A percentile compares a stretch with the other conserved stretches of the same genome.
These are phyloP conservation scores for Tuber borchii DNA, from an alignment of 495 filamentous ascomycete genomes.

Conservation along the genomic window DNA sequence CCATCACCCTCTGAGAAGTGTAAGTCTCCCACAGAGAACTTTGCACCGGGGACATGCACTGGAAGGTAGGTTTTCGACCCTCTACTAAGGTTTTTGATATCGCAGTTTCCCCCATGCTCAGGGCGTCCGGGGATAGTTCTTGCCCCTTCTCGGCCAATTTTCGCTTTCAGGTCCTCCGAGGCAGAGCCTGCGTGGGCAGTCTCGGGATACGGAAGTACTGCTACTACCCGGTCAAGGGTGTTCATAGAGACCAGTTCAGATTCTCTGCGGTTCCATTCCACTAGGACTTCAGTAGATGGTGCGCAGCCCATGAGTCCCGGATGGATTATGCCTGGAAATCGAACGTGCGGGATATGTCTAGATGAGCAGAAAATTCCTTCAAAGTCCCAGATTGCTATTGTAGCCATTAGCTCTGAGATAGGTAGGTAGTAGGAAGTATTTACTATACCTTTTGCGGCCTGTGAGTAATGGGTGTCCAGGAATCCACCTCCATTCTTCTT, in stretches of 20 bases:
- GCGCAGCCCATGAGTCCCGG: slow-evolving; percentile 91
- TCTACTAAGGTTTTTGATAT: slow-evolving; percentile 84
- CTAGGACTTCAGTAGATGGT: slow-evolving; percentile 62
- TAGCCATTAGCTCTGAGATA: slow-evolving; percentile 55
- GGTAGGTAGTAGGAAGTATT: neutral
- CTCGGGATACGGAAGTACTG: slow-evolving; percentile 64
- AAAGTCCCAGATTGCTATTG: slow-evolving; percentile 85
- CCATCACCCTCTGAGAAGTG: slow-evolving; percentile 90
- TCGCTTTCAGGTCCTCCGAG: slow-evolving; percentile 55
- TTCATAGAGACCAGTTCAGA: slow-evolving; percentile 61
- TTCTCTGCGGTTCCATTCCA: slow-evolving; percentile 67
- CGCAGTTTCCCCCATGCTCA: slow-evolving; percentile 57
- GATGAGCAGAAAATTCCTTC: slow-evolving; percentile 90
- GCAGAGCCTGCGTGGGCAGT: slow-evolving; percentile 69
- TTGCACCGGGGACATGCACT: slow-evolving; percentile 76
- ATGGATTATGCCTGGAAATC: slow-evolving; percentile 88
- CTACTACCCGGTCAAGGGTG: slow-evolving; percentile 65
- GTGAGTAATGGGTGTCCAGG: slow-evolving; percentile 79
- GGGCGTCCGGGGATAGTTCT: slow-evolving; percentile 75
- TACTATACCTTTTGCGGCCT: slow-evolving; percentile 33
- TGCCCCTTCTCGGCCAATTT: slow-evolving; percentile 77
- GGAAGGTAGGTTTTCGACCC: slow-evolving; percentile 87
- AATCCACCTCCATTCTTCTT: slow-evolving; percentile 85
- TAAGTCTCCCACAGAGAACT: slow-evolving; percentile 87
- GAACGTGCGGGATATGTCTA: slow-evolving; percentile 81